Evolutionary conservation across 2,329 filamentous ascomycete species (phyloP), one percentile per base, ranked within the genome.

Genomic region (Nothopassalora personata): DNA sequence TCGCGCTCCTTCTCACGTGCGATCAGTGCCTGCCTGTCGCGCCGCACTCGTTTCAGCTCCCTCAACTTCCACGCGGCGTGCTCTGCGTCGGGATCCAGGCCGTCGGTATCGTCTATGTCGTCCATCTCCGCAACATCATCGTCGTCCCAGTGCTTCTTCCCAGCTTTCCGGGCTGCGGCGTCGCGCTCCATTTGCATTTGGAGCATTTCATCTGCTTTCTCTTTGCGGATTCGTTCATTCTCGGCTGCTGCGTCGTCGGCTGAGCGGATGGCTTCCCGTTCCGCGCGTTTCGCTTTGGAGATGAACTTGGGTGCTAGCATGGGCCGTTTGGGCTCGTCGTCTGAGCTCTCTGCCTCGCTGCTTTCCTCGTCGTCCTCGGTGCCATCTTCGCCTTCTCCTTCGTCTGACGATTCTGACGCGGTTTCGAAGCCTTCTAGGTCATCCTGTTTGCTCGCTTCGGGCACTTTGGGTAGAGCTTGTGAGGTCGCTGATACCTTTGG

Each of bases 1-100:
- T 91, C 94, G 48, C 88, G 83, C 75, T 97, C 92, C 63, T 84
- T 85, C 77, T 99, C 94, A 34, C 86, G 85, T 64, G 83, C 91
- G 67, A 99, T 92, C 11, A 66, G 54, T 1, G 86, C 86, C 67
- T 91, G 86, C 28, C 94, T 86, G 67, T 94, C 89, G 53, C 94
- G 86, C 76, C 93, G 92, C 65, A 97, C 85, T 8, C 94, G 88
- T 74, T 87, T 88, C 46, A 99, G 81, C 76, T 99, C 94, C 52
- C 94, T 87, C 53, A 99, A 81, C 72, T 93, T 94, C 93, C 94
- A 99, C 0, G 92, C 91, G 6, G 91, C 91, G 63, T 88, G 84
- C 74, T 99, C 94, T 7, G 90, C 91, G 63, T 89, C 91, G 0
- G 90, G 89, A 72, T 97, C 91, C 3, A 92, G 69, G 36, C 86